A percentile compares a stretch with the other conserved stretches of the same genome.
Evolutionary conservation across 2,329 filamentous ascomycete genomes (phyloP).

Genomic region (Calonectria naviculata): DNA sequence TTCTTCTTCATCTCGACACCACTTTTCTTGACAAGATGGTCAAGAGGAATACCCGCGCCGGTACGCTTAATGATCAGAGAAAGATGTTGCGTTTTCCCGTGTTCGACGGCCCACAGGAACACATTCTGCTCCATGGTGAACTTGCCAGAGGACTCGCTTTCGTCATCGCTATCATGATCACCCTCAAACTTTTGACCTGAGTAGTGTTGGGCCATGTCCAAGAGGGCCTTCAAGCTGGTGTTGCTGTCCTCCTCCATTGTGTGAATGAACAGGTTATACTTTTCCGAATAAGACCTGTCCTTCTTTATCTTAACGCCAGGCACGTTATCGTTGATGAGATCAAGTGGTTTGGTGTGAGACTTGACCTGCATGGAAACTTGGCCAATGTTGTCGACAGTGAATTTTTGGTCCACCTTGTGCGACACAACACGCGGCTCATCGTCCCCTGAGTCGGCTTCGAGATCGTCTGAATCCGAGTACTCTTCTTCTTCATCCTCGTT

Average conservation of each 20-base stretch:
- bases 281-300: conserved; percentile 21
- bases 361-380: conserved; percentile 76
- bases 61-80: conserved; percentile 72
- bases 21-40: conserved; percentile 72
- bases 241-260: conserved; percentile 65
- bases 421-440: conserved; percentile 57
- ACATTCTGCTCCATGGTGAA: conserved; percentile 52
- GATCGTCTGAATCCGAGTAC: conserved; percentile 50
- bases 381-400: conserved; percentile 82
- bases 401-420: conserved; percentile 72
- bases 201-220: conserved; percentile 65
- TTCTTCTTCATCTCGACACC: conserved; percentile 73
- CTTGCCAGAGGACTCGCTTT: conserved; percentile 43
- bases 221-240: conserved; percentile 63
- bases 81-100: conserved; percentile 67
- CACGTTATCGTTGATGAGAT: conserved; percentile 58
- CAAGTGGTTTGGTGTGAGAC: conserved; percentile 67
- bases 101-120: conserved; percentile 57
- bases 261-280: conserved; percentile 51
- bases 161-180: conserved; percentile 46
- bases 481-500: conserved; percentile 49
- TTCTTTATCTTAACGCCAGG: conserved; percentile 47
- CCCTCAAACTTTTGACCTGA: conserved; percentile 47
- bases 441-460: conserved; percentile 46
- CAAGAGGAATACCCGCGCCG: conserved; percentile 76